Base-by-base conservation (phyloP, 306 rosid genomes). In the Hippophae rhamnoides region DNA sequence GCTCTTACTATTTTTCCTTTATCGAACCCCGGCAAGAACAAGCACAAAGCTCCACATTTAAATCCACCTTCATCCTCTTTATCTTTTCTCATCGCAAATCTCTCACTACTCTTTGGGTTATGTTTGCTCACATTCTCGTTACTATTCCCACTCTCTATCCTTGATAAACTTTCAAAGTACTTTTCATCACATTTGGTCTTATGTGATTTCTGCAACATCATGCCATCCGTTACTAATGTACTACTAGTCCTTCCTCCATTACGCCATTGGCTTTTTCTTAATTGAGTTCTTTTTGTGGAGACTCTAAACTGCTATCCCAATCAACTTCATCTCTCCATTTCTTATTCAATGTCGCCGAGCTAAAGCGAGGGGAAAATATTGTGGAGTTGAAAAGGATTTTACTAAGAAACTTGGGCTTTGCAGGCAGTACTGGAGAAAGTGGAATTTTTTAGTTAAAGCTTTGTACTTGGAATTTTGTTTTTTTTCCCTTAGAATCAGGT, bases 11-110 rank as follows among this genome's bases (percentile, higher is more conserved):
- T 63, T 67, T 85, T 92, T 44, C 72, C 77, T 68, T 78, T 82
- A 54, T 88, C 74, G 48, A 82, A 75, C 11, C 84, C 84, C 7
- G 98, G 96, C 9, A 92, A 57, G 75, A 74, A 83, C 52, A 92
- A 58, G 71, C 96, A 87, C 31, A 89, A 72, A 6, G 95, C 84
- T 23, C 81, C 85, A 66, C 98, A 92, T 64, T 75, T 92, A 48
- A 83, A 71, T 44, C 66, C 78, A 10, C 74, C 81, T 14, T 83
- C 74, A 3, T 71, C 31, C 23, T 56, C 63, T 3, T 13, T 52
- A 55, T 73, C 59, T 61, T 81, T 72, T n/a, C 53, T 40, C 52
- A 47, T 72, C 63, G 7, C 5, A 9, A 48, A 38, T 9, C 5
- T 52, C 9, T 13, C 71, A 11, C 51, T 31, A 52, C 56, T 77